These are phyloP conservation scores for Cnidoscolus chayamansa DNA, from an alignment of 441 rosid species.

Conservation along the genomic window DNA sequence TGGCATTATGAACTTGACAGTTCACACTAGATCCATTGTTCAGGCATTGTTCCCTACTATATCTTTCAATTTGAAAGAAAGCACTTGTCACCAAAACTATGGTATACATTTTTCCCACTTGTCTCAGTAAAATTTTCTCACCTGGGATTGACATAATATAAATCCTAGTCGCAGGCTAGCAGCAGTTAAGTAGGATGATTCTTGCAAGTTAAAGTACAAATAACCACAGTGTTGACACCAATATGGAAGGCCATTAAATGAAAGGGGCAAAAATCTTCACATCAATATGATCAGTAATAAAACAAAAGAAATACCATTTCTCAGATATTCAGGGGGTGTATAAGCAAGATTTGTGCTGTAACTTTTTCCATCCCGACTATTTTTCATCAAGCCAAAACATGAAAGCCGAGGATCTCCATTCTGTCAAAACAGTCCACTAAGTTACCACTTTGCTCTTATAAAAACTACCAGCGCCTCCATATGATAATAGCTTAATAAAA, in stretches of 20 bases:
- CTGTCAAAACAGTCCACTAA: slow-evolving; percentile 45
- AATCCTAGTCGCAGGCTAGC: background rate
- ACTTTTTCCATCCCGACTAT: slow-evolving; percentile 94
- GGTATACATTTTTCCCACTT: background rate
- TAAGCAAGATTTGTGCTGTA: slow-evolving; percentile 95
- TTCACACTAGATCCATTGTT: background rate
- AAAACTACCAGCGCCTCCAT: slow-evolving; percentile 5
- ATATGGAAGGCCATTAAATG: background rate
- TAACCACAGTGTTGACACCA: background rate
- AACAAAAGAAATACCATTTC: slow-evolving; percentile 55
- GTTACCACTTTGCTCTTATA: slow-evolving; percentile 19
- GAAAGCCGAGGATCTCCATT: slow-evolving; percentile 95
- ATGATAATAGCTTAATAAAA: background rate
- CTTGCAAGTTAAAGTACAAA: background rate
- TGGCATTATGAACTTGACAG: no score
- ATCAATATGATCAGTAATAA: background rate
- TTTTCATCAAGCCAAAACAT: slow-evolving; percentile 94
- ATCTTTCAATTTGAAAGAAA: background rate
- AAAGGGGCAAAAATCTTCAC: background rate
- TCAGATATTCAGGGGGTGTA: slow-evolving; percentile 90
- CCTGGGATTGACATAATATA: background rate
- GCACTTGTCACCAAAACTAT: background rate
- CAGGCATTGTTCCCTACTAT: no score
- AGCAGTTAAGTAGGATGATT: background rate
- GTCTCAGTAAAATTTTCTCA: no score